Evolutionary conservation across 2,329 filamentous ascomycete genomes (phyloP).

Genomic region (Penicillium sclerotigenum): DNA sequence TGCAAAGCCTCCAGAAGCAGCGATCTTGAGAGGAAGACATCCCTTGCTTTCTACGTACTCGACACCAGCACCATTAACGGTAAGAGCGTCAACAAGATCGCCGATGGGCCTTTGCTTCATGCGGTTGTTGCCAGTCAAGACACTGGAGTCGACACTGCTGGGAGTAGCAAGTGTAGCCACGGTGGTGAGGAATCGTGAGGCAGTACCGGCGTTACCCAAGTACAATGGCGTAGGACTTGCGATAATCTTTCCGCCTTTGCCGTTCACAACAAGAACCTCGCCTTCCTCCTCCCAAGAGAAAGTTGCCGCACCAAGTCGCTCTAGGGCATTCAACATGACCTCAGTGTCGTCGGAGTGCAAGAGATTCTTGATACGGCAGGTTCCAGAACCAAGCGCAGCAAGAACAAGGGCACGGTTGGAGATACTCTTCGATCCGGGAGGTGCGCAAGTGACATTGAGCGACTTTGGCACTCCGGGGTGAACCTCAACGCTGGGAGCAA

Average conservation of each 20-base stretch:
- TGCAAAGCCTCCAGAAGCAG: constrained; percentile 75
- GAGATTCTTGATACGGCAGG: constrained; percentile 84
- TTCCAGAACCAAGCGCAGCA: constrained; percentile 81
- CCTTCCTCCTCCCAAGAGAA: constrained; percentile 94
- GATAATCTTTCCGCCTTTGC: constrained; percentile 80
- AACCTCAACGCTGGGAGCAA: constrained; percentile 75
- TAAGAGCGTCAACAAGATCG: constrained; percentile 84
- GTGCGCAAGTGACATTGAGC: constrained; percentile 71
- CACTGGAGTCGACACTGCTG: constrained; percentile 60
- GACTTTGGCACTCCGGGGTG: constrained; percentile 65
- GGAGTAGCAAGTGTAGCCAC: constrained; percentile 80
- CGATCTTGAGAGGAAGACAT: constrained; percentile 79
- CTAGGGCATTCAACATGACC: constrained; percentile 92
- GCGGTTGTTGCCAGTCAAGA: constrained; percentile 87
- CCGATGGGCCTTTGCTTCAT: constrained; percentile 97
- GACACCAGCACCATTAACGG: constrained; percentile 80
- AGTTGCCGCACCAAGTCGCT: constrained; percentile 76
- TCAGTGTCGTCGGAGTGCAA: constrained; percentile 96
- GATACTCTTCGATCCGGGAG: constrained; percentile 95
- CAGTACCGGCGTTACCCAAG: constrained; percentile 93
- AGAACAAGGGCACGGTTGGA: constrained; percentile 94
- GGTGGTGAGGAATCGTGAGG: constrained; percentile 89
- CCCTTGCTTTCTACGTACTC: constrained; percentile 80
- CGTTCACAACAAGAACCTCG: constrained; percentile 82
- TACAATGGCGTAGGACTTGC: constrained; percentile 78